A percentile compares a stretch with the other conserved stretches of the same genome.
phyloP scores from a whole-genome alignment of 2,329 filamentous ascomycete species.

The Grosmannia serpens region DNA sequence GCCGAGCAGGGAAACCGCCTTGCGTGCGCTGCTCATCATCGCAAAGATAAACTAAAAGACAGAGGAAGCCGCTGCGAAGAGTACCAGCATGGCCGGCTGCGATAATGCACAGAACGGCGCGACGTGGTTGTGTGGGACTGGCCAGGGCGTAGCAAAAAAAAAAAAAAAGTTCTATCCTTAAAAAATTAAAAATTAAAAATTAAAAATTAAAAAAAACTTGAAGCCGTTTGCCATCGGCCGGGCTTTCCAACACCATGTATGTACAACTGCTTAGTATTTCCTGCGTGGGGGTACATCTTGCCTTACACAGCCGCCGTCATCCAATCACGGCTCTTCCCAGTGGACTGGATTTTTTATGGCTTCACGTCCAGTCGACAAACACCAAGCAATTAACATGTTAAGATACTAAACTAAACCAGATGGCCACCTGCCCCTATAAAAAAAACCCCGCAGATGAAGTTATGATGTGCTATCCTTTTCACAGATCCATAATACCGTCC shows the following conservation, averaged over 20 bases:
- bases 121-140: background rate
- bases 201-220: background rate
- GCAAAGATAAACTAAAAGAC: background rate
- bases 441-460: background rate
- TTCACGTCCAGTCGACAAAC: background rate
- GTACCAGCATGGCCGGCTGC: slow-evolving; percentile 11
- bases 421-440: too few relatives aligned
- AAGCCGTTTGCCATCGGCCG: background rate
- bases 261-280: too few relatives aligned
- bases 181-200: too few relatives aligned
- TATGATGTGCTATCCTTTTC: background rate
- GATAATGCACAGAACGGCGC: slow-evolving; percentile 13
- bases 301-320: background rate
- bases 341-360: background rate
- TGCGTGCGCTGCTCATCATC: slow-evolving; percentile 9
- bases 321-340: slow-evolving; percentile 1
- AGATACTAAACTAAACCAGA: background rate
- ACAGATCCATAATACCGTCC: background rate
- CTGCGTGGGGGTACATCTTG: background rate
- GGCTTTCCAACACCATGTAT: too few relatives aligned
- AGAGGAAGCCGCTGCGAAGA: background rate
- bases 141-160: too few relatives aligned
- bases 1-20: slow-evolving; percentile 6
- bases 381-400: background rate
- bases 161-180: background rate